Percentiles rank a stretch among this genome's conserved stretches.
These are phyloP conservation scores for Linnemannia zychae DNA, from an alignment of 192 early-diverging fungal genomes.

Conservation along the genomic window DNA sequence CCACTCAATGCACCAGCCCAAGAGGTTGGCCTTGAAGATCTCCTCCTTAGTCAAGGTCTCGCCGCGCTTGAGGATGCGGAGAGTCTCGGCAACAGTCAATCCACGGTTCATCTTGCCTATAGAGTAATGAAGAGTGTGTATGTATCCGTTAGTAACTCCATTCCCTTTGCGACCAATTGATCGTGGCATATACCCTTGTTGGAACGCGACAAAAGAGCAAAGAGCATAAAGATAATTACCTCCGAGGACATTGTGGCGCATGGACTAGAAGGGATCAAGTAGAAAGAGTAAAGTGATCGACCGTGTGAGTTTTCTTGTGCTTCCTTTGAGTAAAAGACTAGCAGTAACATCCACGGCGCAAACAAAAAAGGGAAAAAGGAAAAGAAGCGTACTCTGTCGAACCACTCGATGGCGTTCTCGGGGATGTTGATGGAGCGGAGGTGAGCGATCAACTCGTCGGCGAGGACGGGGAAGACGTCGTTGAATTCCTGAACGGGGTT, in stretches of 20 bases:
- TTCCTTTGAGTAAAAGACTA: neutral
- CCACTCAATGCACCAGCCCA: slow-evolving; percentile 97
- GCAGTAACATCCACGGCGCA: neutral
- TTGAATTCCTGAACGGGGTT: slow-evolving; percentile 70
- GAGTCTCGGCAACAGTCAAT: slow-evolving; percentile 92
- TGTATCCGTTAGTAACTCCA: neutral
- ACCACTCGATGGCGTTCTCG: slow-evolving; percentile 75
- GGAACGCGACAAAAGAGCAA: neutral
- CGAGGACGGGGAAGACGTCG: slow-evolving; percentile 81
- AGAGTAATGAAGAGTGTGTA: neutral
- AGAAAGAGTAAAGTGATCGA: neutral
- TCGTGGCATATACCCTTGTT: neutral
- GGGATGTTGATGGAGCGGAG: slow-evolving; percentile 78
- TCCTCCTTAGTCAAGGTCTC: slow-evolving; percentile 79
- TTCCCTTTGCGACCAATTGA: neutral
- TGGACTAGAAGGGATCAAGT: slow-evolving; percentile 46
- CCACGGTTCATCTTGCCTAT: slow-evolving; percentile 99
- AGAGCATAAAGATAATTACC: slow-evolving; percentile 46
- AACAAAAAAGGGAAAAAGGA: neutral
- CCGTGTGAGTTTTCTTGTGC: neutral
- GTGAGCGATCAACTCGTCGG: slow-evolving; percentile 80
- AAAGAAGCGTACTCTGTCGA: slow-evolving; percentile 62
- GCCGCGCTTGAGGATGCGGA: slow-evolving; percentile 83
- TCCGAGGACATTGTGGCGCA: slow-evolving; percentile 68
- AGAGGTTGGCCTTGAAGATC: slow-evolving; percentile 86